Evolutionary conservation across 192 early-diverging fungal genomes (phyloP).

Genomic region (Umbelopsis sp.): DNA sequence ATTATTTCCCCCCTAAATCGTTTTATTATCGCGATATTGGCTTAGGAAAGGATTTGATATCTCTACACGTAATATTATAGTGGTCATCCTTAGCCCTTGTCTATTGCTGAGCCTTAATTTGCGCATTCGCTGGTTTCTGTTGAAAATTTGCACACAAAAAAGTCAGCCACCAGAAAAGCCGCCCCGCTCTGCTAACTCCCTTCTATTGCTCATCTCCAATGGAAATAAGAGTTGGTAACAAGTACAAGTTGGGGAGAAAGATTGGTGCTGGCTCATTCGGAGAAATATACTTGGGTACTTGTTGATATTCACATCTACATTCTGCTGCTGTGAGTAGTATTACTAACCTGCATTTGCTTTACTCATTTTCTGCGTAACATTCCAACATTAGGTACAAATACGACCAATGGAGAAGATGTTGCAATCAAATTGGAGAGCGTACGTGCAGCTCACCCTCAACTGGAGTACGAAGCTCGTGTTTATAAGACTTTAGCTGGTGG

Average conservation of each 20-base stretch:
- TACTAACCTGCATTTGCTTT: too few relatives aligned
- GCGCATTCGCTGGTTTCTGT: background rate
- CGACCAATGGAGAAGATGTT: slow-evolving; percentile 93
- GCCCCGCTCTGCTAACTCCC: slow-evolving; percentile 20
- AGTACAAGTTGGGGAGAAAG: slow-evolving; percentile 93
- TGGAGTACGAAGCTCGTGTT: slow-evolving; percentile 96
- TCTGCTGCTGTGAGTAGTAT: too few relatives aligned
- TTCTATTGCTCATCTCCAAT: slow-evolving; percentile 23
- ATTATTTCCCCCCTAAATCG: too few relatives aligned
- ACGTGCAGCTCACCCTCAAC: slow-evolving; percentile 94
- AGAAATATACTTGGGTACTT: slow-evolving; percentile 91
- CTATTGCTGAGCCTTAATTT: too few relatives aligned
- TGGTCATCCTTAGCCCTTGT: too few relatives aligned
- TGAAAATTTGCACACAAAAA: slow-evolving; percentile 19
- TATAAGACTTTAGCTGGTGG: slow-evolving; percentile 95
- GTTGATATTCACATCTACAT: background rate
- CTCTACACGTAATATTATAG: too few relatives aligned
- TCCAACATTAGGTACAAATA: slow-evolving; percentile 68
- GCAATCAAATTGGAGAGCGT: slow-evolving; percentile 96
- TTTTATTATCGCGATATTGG: too few relatives aligned
- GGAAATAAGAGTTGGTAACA: slow-evolving; percentile 86
- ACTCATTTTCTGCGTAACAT: too few relatives aligned
- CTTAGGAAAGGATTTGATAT: too few relatives aligned
- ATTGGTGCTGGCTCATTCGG: slow-evolving; percentile 98
- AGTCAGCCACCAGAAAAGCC: slow-evolving; percentile 21